A percentile compares a stretch with the other conserved stretches of the same genome.
phyloP scores from a whole-genome alignment of 371 early-diverging fungal species.

The Neoconidiobolus thromboides region DNA sequence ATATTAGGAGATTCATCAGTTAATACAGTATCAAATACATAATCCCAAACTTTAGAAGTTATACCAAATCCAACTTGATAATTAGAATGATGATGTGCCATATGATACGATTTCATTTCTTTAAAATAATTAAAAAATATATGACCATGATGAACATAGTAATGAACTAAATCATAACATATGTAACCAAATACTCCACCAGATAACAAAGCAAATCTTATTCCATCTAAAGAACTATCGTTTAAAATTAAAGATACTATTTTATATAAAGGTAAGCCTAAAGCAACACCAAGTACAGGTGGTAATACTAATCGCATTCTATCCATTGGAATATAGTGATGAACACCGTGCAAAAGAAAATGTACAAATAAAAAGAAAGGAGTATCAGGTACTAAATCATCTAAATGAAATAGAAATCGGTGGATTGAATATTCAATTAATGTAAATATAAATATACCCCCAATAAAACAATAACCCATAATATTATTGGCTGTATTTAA shows the following conservation, averaged over 20 bases:
- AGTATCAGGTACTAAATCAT: conserved; percentile 67
- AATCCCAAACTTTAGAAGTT: conserved; percentile 83
- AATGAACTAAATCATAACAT: conserved; percentile 78
- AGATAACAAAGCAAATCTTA: conserved; percentile 39
- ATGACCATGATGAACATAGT: conserved; percentile 83
- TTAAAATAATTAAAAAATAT: conserved; percentile 44
- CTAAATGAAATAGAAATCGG: conserved; percentile 84
- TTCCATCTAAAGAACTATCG: conserved; percentile 19
- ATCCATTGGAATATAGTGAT: conserved; percentile 93
- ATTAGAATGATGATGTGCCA: conserved; percentile 88
- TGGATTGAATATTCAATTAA: conserved; percentile 69
- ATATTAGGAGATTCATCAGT: too few relatives aligned
- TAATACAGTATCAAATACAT: conserved; percentile 50
- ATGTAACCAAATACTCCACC: conserved; percentile 74
- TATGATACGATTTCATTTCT: conserved; percentile 80
- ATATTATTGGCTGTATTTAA: neutral
- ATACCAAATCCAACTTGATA: conserved; percentile 77
- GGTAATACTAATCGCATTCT: conserved; percentile 89
- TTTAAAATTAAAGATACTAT: conserved; percentile 28
- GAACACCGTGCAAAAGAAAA: conserved; percentile 88
- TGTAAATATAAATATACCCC: conserved; percentile 67
- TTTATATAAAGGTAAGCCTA: conserved; percentile 22
- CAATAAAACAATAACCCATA: conserved; percentile 14
- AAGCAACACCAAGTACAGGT: conserved; percentile 55
- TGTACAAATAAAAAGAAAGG: conserved; percentile 51